Evolutionary conservation across 139 green algal species (phyloP), one percentile per base, ranked within the genome.

Genomic region (Asterochloris sp.): DNA sequence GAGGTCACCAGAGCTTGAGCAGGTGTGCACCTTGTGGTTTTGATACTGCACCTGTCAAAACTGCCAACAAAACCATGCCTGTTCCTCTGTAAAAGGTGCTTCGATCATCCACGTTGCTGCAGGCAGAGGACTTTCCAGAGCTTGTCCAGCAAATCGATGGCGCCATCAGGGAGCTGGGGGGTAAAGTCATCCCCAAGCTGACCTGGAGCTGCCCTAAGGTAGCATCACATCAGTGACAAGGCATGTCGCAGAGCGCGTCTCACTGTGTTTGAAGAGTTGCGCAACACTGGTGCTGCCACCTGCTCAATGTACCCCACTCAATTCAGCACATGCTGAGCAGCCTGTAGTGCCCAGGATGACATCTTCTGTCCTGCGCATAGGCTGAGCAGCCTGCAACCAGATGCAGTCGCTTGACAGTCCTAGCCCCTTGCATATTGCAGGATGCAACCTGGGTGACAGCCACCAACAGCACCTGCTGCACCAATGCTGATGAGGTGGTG

Each of bases 191-290:
- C 27, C 96, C 96, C 63, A 98, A 98, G 82, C 86, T 98, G 12
- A 98, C 95, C 38, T 99, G 96, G 96, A 97, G 92, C 86, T 90
- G 83, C 28, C 96, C 96, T 10, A 95, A 90, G 21, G 86, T 87
- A 62, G 15, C 74, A 73, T 47, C 61, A 28, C 64, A 63, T 76
- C 27, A 13, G 67, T 13, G n/a, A 38, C 15, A 64, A 11, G 26
- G 63, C 27, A 64, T 76, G 74, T 63, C 13, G 29, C 29, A 63
- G 38, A 16, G 62, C 6, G 16, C 16, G 28, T 26, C 13, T 67
- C 17, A 79, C 38, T 17, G 12, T n/a, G 74, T 79, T 79, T 14
- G 28, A 24, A 2, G 1, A n/a, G 15, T 6, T 67, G 74, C 16
- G 28, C 13, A 64, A 67, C 38, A 64, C 8, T 27, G 17, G 17